Conservation (phyloP, 2,329 filamentous ascomycete genomes). For the Pseudogymnoascus sp. region DNA sequence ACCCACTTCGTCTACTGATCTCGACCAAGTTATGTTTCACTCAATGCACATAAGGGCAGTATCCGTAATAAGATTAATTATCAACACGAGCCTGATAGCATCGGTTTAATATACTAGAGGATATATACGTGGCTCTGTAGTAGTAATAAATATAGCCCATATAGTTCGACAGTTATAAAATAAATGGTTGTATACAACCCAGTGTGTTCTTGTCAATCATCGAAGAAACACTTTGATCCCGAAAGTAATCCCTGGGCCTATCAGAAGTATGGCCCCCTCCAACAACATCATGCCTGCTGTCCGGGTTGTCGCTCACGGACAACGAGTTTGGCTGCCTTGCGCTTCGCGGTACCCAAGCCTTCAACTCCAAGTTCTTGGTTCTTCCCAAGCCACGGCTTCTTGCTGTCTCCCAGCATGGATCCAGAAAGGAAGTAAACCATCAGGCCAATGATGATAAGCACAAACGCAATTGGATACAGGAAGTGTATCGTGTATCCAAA, state of each 20-base stretch:
- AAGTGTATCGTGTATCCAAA: conserved; percentile 76
- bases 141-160: neutral
- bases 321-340: conserved; percentile 53
- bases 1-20: neutral
- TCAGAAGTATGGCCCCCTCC: neutral
- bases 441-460: conserved; percentile 80
- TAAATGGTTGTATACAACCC: neutral
- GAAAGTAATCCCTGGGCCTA: neutral
- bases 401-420: conserved; percentile 73
- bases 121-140: neutral
- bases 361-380: conserved; percentile 76
- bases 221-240: neutral
- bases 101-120: neutral
- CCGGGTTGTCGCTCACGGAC: neutral
- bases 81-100: neutral
- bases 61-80: neutral
- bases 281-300: conserved; percentile 6
- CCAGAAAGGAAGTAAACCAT: conserved; percentile 82
- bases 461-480: conserved; percentile 93
- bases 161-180: neutral
- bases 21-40: neutral
- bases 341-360: conserved; percentile 79
- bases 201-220: neutral
- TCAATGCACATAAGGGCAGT: neutral
- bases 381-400: conserved; percentile 90